These are phyloP conservation scores for Trichodelitschia bisporula DNA, from an alignment of 495 filamentous ascomycete genomes.

Conservation along the genomic window DNA sequence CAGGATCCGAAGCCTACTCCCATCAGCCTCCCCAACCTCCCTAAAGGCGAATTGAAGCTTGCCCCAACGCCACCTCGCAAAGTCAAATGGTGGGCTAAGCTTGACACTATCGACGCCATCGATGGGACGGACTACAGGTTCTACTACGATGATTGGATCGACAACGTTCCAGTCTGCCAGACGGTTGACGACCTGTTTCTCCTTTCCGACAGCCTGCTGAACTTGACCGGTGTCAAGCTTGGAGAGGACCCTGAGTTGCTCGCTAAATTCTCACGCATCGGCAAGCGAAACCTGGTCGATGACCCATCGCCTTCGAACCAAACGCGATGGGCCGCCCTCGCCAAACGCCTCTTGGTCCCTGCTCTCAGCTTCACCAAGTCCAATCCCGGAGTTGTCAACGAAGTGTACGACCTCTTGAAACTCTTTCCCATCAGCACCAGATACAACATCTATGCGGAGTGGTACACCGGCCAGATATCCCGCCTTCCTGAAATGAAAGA, in stretches of 20 bases:
- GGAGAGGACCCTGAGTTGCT: slow-evolving; percentile 61
- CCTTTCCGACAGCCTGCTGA: slow-evolving; percentile 64
- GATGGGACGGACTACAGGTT: slow-evolving; percentile 62
- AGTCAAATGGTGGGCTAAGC: slow-evolving; percentile 48
- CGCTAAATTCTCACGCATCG: slow-evolving; percentile 59
- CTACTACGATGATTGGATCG: slow-evolving; percentile 95
- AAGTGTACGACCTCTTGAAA: slow-evolving; percentile 60
- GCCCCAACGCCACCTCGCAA: slow-evolving; percentile 29
- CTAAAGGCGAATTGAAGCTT: slow-evolving; percentile 41
- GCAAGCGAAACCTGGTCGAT: slow-evolving; percentile 39
- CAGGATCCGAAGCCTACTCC: slow-evolving; percentile 12
- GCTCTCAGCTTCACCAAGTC: slow-evolving; percentile 57
- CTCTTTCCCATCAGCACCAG: slow-evolving; percentile 49
- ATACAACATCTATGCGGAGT: slow-evolving; percentile 82
- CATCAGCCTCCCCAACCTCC: slow-evolving; percentile 10
- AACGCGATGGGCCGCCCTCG: slow-evolving; percentile 53
- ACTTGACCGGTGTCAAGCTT: slow-evolving; percentile 64
- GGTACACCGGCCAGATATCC: slow-evolving; percentile 56
- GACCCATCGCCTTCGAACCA: slow-evolving; percentile 45
- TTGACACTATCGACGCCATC: slow-evolving; percentile 46
- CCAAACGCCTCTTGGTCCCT: slow-evolving; percentile 60
- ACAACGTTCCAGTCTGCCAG: slow-evolving; percentile 79
- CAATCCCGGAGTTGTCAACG: slow-evolving; percentile 63
- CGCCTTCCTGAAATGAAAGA: slow-evolving; percentile 51
- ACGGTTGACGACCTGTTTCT: slow-evolving; percentile 72